Percentiles rank a stretch among this genome's conserved stretches.
Evolutionary conservation across 768 basidiomycete genomes (phyloP).

Genomic region (Clitopilus hobsonii): DNA sequence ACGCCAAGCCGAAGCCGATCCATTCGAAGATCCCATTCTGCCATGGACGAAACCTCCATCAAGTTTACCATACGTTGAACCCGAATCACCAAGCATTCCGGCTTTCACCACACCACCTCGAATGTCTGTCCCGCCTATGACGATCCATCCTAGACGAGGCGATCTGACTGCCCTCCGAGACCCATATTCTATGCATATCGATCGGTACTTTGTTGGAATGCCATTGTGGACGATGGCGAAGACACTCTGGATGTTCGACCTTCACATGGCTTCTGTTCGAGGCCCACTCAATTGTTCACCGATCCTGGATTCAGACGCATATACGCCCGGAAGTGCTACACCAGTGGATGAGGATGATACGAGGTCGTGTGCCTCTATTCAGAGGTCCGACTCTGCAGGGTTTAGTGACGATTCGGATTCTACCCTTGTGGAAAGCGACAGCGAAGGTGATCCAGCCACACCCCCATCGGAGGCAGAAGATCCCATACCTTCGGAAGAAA

Average conservation of each 20-base stretch:
- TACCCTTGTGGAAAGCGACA: conserved; percentile 52
- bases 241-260: conserved; percentile 57
- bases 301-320: background rate
- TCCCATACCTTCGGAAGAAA: too few species aligned
- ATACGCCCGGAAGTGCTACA: background rate
- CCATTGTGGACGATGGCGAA: conserved; percentile 66
- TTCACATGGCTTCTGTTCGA: conserved; percentile 33
- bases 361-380: conserved; percentile 28
- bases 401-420: conserved; percentile 50
- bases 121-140: conserved; percentile 26
- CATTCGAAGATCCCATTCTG: conserved; percentile 20
- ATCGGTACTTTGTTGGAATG: conserved; percentile 52
- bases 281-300: conserved; percentile 1
- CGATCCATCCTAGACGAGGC: conserved; percentile 57
- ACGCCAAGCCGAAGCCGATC: conserved; percentile 21
- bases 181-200: conserved; percentile 50
- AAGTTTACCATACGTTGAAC: background rate
- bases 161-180: conserved; percentile 57
- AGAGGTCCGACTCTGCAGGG: conserved; percentile 25
- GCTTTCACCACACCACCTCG: conserved; percentile 4
- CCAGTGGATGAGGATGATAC: conserved; percentile 16
- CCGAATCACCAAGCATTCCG: conserved; percentile 14
- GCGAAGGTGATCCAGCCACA: conserved; percentile 31
- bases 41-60: conserved; percentile 9
- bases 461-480: too few species aligned